These are phyloP conservation scores for Cryoendolithus antarcticus DNA, from an alignment of 2,329 filamentous ascomycete species.

Conservation along the genomic window DNA sequence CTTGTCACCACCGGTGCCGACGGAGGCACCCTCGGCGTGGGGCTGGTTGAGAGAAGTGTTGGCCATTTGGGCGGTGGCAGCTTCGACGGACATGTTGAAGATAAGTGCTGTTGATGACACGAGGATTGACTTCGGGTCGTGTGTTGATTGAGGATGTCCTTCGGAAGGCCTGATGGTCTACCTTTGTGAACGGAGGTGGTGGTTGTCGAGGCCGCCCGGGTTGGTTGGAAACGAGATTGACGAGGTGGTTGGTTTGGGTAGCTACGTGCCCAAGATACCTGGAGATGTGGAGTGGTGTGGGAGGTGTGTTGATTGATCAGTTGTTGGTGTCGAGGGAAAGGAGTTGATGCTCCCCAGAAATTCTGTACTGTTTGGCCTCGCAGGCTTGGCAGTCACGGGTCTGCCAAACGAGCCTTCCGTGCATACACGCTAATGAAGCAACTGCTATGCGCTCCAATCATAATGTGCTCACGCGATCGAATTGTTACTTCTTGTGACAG, in stretches of 20 bases:
- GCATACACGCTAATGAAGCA: no score
- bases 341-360: neutral
- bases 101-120: slow-evolving; percentile 43
- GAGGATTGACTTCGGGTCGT: slow-evolving; percentile 26
- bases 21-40: slow-evolving; percentile 44
- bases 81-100: slow-evolving; percentile 81
- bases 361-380: no score
- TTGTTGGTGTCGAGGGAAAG: slow-evolving; percentile 15
- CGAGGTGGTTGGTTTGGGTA: slow-evolving; percentile 40
- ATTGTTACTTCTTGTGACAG: no score
- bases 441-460: no score
- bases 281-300: slow-evolving; percentile 11
- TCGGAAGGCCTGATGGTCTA: slow-evolving; percentile 26
- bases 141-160: slow-evolving; percentile 25
- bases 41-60: slow-evolving; percentile 51
- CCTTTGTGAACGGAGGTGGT: slow-evolving; percentile 14
- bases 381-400: no score
- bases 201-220: slow-evolving; percentile 9
- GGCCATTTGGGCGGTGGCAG: slow-evolving; percentile 61
- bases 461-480: no score
- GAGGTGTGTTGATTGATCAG: slow-evolving; percentile 11
- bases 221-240: slow-evolving; percentile 36
- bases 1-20: slow-evolving; percentile 42
- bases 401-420: no score
- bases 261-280: slow-evolving; percentile 31